Base-by-base conservation (phyloP, 1,139 yeast genomes). In the Debaryomyces nepalensis region DNA sequence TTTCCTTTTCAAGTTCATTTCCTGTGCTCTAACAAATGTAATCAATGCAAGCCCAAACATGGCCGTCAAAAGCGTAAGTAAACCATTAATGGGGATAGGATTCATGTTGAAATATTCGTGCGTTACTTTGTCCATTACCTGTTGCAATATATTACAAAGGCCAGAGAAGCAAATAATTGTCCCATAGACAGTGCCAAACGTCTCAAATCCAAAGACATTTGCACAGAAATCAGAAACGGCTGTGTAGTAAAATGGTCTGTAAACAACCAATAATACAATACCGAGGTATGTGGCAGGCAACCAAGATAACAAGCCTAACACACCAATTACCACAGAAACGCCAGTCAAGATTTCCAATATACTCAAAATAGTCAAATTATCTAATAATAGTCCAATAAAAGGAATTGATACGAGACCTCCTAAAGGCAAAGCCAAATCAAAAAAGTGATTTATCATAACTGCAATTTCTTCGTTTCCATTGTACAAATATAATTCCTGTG, bases 121-220 rank as follows among this genome's bases (percentile, higher is more conserved):
- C 0, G 97, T 89, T 23, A 75, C 55, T 39, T 68, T 70, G 58
- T 90, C 97, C 61, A 90, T 66, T 3, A 71, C 68, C 23, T 86
- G 82, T 58, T 88, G 96, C 10, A 79, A 58, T 50, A 89, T 70
- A 61, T 89, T 91, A 62, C 85, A 79, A 19, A 84, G 53, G 2
- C 97, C 97, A 11, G 96, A 80, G 46, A 87, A 70, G 45, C 91
- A 84, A 55, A 89, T 87, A 55, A 89, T 77, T 8, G 91, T 70
- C 0, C 98, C 98, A 59, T 91, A 91, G n/a, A 90, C 82, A 1
- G 91, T 84, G 30, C 97, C 97, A 65, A 91, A 91, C 1, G 95
- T 89, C 44, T 82, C 86, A 62, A 87, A 90, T 0, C 98, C 98
- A 68, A 91, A 91, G 15, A 90, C 95, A 58, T 91, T 91, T 33